Percentiles rank a stretch among this genome's conserved stretches.
phyloP scores from a whole-genome alignment of 148 eudicot genomes.

The Chenopodium quinoa region DNA sequence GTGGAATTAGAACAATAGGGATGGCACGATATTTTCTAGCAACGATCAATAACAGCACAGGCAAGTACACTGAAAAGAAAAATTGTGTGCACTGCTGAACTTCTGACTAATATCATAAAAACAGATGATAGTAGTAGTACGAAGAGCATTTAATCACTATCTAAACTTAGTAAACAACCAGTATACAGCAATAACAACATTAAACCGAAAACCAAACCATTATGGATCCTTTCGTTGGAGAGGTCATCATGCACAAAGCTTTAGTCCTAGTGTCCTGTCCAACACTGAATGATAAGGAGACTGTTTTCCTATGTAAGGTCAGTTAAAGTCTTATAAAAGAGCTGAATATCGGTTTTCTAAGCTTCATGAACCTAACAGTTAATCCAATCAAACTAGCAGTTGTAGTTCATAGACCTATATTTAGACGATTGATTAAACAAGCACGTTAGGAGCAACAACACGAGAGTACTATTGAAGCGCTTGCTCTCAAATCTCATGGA shows the following conservation, averaged over 20 bases:
- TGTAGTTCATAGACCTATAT: neutral
- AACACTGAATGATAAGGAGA: neutral
- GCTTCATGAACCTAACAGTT: neutral
- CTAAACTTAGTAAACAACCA: too few species aligned
- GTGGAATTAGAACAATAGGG: neutral
- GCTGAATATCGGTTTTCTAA: neutral
- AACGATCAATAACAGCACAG: neutral
- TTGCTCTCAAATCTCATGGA: neutral
- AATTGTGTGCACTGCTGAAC: neutral
- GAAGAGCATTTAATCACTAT: neutral
- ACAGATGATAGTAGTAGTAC: neutral
- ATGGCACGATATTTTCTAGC: neutral
- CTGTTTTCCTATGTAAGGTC: neutral
- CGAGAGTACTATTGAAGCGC: neutral
- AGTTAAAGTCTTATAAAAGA: neutral
- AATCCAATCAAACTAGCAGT: neutral
- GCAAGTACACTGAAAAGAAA: neutral
- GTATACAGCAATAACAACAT: neutral
- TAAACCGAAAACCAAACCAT: neutral
- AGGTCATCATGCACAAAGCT: neutral
- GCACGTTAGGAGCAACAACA: neutral
- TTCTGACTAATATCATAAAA: neutral
- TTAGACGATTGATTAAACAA: neutral
- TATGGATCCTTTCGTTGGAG: neutral
- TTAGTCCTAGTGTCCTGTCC: neutral